Conservation (phyloP, 179 eudicot species). For the Silene vulgaris region DNA sequence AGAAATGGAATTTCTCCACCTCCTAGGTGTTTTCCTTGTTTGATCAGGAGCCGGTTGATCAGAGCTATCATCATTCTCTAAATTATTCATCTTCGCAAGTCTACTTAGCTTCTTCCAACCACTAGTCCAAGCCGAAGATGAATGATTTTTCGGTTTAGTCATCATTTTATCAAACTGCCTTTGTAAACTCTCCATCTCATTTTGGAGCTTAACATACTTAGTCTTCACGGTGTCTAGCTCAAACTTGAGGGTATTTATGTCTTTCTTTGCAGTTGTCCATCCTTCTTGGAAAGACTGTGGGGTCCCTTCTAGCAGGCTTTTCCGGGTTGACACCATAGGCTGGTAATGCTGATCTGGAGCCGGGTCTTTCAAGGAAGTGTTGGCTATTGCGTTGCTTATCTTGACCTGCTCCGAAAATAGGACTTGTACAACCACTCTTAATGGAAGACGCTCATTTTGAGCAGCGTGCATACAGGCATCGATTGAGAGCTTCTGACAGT, state of each 20-base stretch:
- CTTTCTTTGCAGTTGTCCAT: slow-evolving; percentile 74
- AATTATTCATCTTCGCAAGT: slow-evolving; percentile 47
- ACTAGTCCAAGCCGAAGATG: slow-evolving; percentile 51
- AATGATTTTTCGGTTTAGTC: slow-evolving; percentile 45
- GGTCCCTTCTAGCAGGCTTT: slow-evolving; percentile 66
- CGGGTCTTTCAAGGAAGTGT: slow-evolving; percentile 48
- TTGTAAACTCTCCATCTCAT: slow-evolving; percentile 62
- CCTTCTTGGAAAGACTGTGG: slow-evolving; percentile 90
- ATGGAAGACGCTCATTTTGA: slow-evolving; percentile 76
- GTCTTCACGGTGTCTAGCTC: slow-evolving; percentile 69
- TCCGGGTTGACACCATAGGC: slow-evolving; percentile 54
- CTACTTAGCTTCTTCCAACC: slow-evolving; percentile 79
- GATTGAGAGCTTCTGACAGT: slow-evolving; percentile 82
- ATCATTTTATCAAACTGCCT: slow-evolving; percentile 59
- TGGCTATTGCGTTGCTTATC: slow-evolving; percentile 65
- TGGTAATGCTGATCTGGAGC: slow-evolving; percentile 36
- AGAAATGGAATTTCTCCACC: slow-evolving; percentile 87
- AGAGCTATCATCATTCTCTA: slow-evolving; percentile 44
- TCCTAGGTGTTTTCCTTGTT: slow-evolving; percentile 46
- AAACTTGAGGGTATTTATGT: slow-evolving; percentile 70
- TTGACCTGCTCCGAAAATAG: slow-evolving; percentile 82
- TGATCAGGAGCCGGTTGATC: slow-evolving; percentile 35
- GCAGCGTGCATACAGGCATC: slow-evolving; percentile 96
- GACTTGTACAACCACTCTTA: slow-evolving; percentile 80
- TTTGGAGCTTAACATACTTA: slow-evolving; percentile 59